Evolutionary conservation across 768 basidiomycete genomes (phyloP), one percentile per base, ranked within the genome.

Genomic region (Cystofilobasidium bisporidii): DNA sequence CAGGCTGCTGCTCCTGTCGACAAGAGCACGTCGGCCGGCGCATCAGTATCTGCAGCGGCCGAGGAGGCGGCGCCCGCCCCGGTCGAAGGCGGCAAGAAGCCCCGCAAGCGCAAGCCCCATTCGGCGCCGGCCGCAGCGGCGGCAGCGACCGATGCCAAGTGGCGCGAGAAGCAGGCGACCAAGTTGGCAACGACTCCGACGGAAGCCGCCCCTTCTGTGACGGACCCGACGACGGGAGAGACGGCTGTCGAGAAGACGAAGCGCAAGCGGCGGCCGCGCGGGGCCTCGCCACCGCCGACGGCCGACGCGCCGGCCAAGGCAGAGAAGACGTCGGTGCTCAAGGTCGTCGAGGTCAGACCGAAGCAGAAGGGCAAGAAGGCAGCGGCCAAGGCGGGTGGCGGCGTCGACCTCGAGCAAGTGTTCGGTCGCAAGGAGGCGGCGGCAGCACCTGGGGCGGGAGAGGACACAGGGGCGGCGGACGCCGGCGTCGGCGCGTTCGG

Each of bases 241-340:
- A 38, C n/a, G 24, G 43, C 61, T 1, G 62, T 17, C n/a, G 36
- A 50, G 45, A 36, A 63, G 50, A 9, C 10, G 4, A 48, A 48
- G 45, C 47, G 36, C 50, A 36, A 53, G n/a, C 32, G 36, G 18
- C 30, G 41, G 12, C 33, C 50, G 17, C 9, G 22, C 18, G 26
- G 28, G 3, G 47, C 20, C 15, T 15, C 61, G 10, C 15, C 56
- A 20, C 41, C n/a, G n/a, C 28, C 32, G 45, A 4, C 41, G 3
- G 24, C 26, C 14, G 41, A 20, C 1, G 41, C 33, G 9, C 28
- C 61, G 15, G 32, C 60, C 22, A 59, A 64, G 28, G 62, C 36
- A 24, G 60, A 64, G 32, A 65, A 69, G 48, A 60, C 68, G 33
- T 69, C 68, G n/a, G 68, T 69, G 4, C 68, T 69, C 48, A 69